Conservation (phyloP, 1,139 yeast genomes). For the Blastobotrys aristatus region DNA sequence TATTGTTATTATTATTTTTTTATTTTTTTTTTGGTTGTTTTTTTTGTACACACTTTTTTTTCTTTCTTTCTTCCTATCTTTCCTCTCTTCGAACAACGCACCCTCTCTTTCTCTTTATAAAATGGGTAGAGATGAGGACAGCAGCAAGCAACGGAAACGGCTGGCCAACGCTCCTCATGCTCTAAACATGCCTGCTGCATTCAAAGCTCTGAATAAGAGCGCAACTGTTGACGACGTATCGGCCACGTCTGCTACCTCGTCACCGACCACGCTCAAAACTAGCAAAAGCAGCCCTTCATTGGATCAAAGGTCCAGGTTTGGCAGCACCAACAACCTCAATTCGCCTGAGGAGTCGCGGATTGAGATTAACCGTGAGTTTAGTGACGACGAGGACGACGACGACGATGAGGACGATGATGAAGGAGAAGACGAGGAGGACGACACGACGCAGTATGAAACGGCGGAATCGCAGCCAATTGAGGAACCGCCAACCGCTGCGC, state of each 20-base stretch:
- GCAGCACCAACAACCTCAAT: background rate
- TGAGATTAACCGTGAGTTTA: background rate
- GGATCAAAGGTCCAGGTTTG: background rate
- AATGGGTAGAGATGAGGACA: background rate
- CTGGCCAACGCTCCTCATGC: conserved; percentile 6
- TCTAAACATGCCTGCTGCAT: conserved; percentile 16
- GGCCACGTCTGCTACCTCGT: background rate
- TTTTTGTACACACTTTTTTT: background rate
- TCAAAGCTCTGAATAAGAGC: conserved; percentile 8
- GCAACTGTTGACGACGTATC: background rate
- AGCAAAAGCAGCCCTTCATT: conserved; percentile 7
- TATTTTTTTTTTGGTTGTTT: background rate
- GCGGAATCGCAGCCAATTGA: background rate
- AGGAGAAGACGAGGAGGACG: background rate
- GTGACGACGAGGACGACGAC: conserved; percentile 1
- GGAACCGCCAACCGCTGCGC: background rate
- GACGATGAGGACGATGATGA: conserved; percentile 3
- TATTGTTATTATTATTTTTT: no score
- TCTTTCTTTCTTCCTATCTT: background rate
- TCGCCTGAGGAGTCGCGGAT: background rate
- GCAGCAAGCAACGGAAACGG: background rate
- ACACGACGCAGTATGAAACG: background rate
- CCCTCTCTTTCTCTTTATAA: no score
- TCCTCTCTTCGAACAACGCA: background rate
- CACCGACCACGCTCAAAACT: conserved; percentile 4